Evolutionary conservation across 176 grass and related monocot species (phyloP), one percentile per base, ranked within the genome.

Genomic region (Zoysia pacifica): DNA sequence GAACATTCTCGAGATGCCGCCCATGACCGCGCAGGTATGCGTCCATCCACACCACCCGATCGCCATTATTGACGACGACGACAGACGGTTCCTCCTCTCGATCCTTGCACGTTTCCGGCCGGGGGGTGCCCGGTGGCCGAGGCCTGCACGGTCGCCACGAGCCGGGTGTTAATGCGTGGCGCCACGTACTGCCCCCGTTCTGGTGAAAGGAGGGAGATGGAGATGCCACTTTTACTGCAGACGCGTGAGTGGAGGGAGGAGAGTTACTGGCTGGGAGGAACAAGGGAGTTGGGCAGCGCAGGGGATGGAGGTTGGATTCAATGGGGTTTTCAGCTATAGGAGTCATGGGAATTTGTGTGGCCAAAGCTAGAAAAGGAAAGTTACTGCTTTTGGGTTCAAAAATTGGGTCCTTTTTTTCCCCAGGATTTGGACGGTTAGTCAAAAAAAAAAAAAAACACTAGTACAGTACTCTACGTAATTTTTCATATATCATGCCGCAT

Each of bases 1-100:
- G 90, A 91, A 86, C 86, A 82, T 99, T 80, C 75, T 99, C 78
- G 96, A 99, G 86, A 95, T 99, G 63, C 96, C 96, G 6, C 96
- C 96, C 75, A 84, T 99, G 75, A 91, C 91, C 3, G 96, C 83
- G 40, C 92, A 99, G 96, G 96, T 97, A 86, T 49, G 9, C 28
- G 28, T 28, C 28, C 28, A 28, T 28, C 28, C 28, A 28, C 28
- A 28, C 28, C 9, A 18, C 4, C 4, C 3, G 0, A 9, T 63
- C 62, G 28, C 28, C 28, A 28, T 0, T 28, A 28, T 28, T 28
- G 28, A 28, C 28, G 28, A 28, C 28, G 28, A 28, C 28, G 28
- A 28, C 28, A 28, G 28, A 28, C 28, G 28, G 28, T 28, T 28
- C 28, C 28, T 28, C 28, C 28, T 28, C 28, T 28, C 28, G 28